A percentile compares a stretch with the other conserved stretches of the same genome.
Conservation (phyloP, 208 protist genomes). For the Histomonas meleagridis region DNA sequence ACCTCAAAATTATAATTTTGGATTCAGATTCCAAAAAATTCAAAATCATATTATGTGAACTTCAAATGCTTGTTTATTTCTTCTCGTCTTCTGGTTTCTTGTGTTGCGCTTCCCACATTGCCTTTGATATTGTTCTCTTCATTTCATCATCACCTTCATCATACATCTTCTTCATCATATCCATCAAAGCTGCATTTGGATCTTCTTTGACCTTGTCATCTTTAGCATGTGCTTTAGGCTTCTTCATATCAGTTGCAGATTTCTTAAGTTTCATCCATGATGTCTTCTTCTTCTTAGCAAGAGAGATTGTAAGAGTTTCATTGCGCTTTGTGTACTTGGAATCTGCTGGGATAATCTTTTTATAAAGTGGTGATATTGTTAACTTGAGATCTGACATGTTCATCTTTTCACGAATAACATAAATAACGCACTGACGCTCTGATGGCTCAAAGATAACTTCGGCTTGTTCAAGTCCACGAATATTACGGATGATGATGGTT, state of each 20-base stretch:
- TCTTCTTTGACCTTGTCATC: slow-evolving; percentile 16
- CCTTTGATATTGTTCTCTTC: slow-evolving; percentile 36
- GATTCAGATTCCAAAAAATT: too few species aligned
- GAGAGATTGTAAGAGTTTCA: background rate
- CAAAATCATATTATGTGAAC: too few species aligned
- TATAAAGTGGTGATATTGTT: background rate
- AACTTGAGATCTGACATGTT: slow-evolving; percentile 15
- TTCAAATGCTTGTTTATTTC: too few species aligned
- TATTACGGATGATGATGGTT: background rate
- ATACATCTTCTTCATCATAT: slow-evolving; percentile 36
- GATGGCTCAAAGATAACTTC: background rate
- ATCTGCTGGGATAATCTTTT: background rate
- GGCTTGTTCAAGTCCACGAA: background rate
- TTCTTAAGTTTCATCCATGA: slow-evolving; percentile 35
- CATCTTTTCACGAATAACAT: background rate
- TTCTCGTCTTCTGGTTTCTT: slow-evolving; percentile 32
- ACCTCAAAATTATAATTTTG: too few species aligned
- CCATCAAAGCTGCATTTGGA: slow-evolving; percentile 26
- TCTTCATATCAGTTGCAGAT: background rate
- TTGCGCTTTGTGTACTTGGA: background rate
- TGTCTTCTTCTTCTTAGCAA: background rate
- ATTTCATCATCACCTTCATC: slow-evolving; percentile 37
- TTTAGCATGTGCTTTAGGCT: background rate
- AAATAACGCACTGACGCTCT: background rate
- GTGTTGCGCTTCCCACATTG: slow-evolving; percentile 36